Conservation (phyloP, 2,329 filamentous ascomycete genomes). For the Sporothrix phasma region DNA sequence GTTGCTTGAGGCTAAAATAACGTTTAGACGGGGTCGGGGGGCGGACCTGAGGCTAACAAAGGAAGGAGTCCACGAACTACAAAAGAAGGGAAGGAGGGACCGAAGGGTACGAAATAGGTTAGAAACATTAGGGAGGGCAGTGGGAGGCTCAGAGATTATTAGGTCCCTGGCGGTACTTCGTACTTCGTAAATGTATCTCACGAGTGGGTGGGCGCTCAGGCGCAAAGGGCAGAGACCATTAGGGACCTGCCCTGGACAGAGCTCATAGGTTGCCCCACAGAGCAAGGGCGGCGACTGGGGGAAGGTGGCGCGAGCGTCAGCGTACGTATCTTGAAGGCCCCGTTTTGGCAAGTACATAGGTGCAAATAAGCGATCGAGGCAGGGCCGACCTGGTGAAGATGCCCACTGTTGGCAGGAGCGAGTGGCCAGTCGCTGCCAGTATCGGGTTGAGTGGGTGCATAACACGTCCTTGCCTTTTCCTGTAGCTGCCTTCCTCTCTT, state of each 20-base stretch:
- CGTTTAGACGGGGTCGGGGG: neutral
- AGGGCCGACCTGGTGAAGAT: neutral
- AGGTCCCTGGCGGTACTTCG: too few relatives aligned
- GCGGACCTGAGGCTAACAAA: neutral
- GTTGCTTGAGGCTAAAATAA: conserved; percentile 3
- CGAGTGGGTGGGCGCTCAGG: neutral
- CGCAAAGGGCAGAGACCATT: too few relatives aligned
- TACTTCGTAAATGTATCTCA: too few relatives aligned
- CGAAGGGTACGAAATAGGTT: neutral
- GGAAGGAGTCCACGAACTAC: neutral
- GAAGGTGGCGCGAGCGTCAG: too few relatives aligned
- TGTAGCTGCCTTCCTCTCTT: neutral
- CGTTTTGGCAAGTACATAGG: conserved; percentile 1
- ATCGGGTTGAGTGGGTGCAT: too few relatives aligned
- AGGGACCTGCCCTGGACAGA: neutral
- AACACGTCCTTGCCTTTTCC: too few relatives aligned
- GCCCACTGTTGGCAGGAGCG: neutral
- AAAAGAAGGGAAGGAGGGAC: neutral
- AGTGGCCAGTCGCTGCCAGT: neutral
- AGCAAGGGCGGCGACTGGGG: neutral
- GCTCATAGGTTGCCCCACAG: neutral
- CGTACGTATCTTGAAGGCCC: neutral
- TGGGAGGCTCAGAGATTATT: neutral
- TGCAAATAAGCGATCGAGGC: neutral
- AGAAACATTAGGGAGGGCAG: neutral